Conservation (phyloP, 208 protist genomes). For the Tritrichomonas foetus region DNA sequence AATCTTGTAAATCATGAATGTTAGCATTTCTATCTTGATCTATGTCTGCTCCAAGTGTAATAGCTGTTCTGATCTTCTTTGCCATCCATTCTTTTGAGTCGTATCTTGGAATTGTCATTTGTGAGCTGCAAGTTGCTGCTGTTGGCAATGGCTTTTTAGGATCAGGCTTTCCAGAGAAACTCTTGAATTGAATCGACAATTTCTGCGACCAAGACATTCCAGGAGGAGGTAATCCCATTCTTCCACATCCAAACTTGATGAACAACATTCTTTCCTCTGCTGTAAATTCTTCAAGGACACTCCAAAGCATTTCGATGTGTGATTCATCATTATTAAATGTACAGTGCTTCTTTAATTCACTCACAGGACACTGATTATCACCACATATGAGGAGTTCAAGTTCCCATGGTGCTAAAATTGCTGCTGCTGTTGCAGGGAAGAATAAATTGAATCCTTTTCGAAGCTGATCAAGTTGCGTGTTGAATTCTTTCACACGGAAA, state of each 20-base stretch:
- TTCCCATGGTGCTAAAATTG: background rate
- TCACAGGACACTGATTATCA: background rate
- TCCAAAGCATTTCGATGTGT: background rate
- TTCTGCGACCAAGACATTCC: background rate
- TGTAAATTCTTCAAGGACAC: background rate
- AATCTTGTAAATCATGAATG: too few species aligned
- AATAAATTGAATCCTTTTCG: background rate
- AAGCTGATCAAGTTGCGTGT: background rate
- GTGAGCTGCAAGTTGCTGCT: background rate
- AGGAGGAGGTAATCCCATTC: conserved; percentile 15
- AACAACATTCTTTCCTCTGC: conserved; percentile 19
- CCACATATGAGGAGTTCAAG: background rate
- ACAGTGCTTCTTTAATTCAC: background rate
- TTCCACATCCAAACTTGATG: conserved; percentile 24
- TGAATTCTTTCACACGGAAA: background rate
- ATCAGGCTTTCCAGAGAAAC: background rate
- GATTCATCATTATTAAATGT: background rate
- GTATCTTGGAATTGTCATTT: background rate
- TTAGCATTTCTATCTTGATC: background rate
- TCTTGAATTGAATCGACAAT: background rate
- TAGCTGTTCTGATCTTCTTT: conserved; percentile 27
- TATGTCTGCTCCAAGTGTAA: background rate
- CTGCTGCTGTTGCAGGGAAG: background rate
- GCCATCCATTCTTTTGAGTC: conserved; percentile 16
- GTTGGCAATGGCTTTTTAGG: background rate